Conservation (phyloP, 306 rosid species). For the Castanopsis chinensis region DNA sequence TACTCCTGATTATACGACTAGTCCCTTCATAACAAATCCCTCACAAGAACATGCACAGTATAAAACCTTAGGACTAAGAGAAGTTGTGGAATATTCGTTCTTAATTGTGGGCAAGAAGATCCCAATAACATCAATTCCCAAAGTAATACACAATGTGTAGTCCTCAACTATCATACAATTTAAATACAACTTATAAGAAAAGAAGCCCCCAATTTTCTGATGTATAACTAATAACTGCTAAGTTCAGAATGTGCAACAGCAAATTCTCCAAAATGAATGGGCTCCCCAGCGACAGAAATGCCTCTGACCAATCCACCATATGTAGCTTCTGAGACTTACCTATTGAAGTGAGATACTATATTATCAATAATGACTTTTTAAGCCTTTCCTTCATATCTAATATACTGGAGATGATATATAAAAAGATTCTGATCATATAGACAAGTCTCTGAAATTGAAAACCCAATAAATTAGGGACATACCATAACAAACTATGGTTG, state of each 20-base stretch:
- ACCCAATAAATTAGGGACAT: constrained; percentile 38
- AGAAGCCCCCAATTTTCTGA: constrained; percentile 30
- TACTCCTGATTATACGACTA: not conserved
- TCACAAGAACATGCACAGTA: not conserved
- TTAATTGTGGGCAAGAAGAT: not conserved
- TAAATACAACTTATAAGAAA: constrained; percentile 21
- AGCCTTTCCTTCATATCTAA: constrained; percentile 27
- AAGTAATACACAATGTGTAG: not conserved
- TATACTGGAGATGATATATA: constrained; percentile 17
- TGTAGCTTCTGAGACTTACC: constrained; percentile 39
- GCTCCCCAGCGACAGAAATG: constrained; percentile 28
- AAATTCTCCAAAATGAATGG: constrained; percentile 28
- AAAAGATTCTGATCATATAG: constrained; percentile 3
- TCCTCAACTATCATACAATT: not conserved
- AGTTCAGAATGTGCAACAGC: constrained; percentile 27
- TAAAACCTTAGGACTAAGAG: not conserved
- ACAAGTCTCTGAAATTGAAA: constrained; percentile 28
- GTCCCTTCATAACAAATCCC: not conserved
- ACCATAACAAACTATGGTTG: constrained; percentile 36
- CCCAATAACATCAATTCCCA: not conserved
- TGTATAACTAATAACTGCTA: constrained; percentile 14
- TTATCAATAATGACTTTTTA: constrained; percentile 30
- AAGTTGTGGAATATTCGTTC: not conserved
- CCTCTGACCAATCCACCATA: constrained; percentile 38
- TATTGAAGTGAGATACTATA: constrained; percentile 28